Evolutionary conservation across 345 rosid genomes (phyloP).

Genomic region (Aethionema arabicum): DNA sequence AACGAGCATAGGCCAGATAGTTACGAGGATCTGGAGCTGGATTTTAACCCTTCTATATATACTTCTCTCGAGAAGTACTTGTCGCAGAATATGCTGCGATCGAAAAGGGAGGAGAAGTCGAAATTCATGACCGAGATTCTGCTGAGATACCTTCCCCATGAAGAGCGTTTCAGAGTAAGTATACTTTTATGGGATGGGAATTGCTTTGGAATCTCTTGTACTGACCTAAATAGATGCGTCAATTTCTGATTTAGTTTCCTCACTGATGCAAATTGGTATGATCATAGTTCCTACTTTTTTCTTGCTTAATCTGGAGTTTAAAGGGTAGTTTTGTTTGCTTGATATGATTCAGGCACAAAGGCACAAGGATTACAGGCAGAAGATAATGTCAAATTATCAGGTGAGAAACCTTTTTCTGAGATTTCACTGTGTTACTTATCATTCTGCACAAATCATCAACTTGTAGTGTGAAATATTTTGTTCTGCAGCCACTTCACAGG

Average conservation of each 20-base stretch:
- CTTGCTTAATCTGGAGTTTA: constrained; percentile 9
- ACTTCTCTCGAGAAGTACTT: constrained; percentile 79
- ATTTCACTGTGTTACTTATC: constrained; percentile 8
- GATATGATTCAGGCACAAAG: constrained; percentile 52
- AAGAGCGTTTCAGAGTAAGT: constrained; percentile 71
- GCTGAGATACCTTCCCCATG: constrained; percentile 70
- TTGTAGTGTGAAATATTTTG: constrained; percentile 20
- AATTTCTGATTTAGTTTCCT: constrained; percentile 1
- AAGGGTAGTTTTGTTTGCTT: neutral
- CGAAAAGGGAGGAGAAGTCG: constrained; percentile 58
- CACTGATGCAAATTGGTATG: neutral
- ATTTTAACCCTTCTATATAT: constrained; percentile 67
- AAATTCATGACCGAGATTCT: constrained; percentile 76
- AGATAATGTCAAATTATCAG: constrained; percentile 70
- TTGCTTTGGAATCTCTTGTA: constrained; percentile 1
- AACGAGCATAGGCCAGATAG: constrained; percentile 68
- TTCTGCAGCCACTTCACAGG: constrained; percentile 69
- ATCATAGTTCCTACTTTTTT: neutral
- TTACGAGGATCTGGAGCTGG: constrained; percentile 73
- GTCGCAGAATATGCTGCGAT: constrained; percentile 54
- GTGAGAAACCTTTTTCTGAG: constrained; percentile 36
- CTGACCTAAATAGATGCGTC: neutral
- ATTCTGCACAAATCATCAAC: neutral
- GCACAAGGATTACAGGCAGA: constrained; percentile 80
- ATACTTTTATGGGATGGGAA: neutral